Percentiles rank a stretch among this genome's conserved stretches.
Evolutionary conservation across 345 rosid species (phyloP).

Genomic region (Citrus cavaleriei): DNA sequence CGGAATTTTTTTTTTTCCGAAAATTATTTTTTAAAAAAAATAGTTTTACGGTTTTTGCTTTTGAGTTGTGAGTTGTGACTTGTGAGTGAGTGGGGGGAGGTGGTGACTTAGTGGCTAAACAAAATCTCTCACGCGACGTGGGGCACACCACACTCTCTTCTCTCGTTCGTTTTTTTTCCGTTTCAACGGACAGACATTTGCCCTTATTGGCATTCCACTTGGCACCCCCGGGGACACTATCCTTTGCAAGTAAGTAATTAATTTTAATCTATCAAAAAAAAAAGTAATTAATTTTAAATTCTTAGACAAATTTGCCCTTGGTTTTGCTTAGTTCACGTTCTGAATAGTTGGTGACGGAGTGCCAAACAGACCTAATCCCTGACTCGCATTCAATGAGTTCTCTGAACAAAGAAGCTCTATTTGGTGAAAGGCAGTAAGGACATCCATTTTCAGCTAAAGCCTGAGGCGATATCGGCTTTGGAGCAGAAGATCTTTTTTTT

Average conservation of each 20-base stretch:
- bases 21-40: background rate
- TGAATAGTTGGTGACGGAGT: background rate
- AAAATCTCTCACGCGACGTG: slow-evolving; percentile 9
- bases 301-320: background rate
- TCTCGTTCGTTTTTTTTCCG: background rate
- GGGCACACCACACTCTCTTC: background rate
- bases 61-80: background rate
- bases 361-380: background rate
- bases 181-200: slow-evolving; percentile 12
- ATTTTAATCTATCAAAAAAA: too few relatives aligned
- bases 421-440: background rate
- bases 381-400: background rate
- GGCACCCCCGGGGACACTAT: slow-evolving; percentile 7
- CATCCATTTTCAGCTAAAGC: slow-evolving; percentile 1
- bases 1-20: background rate
- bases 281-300: background rate
- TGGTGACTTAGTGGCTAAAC: slow-evolving; percentile 15
- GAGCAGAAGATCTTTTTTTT: slow-evolving; percentile 3
- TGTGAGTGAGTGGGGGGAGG: background rate
- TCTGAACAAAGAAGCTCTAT: background rate
- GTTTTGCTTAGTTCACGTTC: background rate
- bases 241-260: slow-evolving; percentile 7
- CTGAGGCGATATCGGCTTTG: background rate
- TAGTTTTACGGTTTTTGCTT: background rate
- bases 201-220: slow-evolving; percentile 9